Conservation (phyloP, 805 yeast species). For the Grigorovia humatica region DNA sequence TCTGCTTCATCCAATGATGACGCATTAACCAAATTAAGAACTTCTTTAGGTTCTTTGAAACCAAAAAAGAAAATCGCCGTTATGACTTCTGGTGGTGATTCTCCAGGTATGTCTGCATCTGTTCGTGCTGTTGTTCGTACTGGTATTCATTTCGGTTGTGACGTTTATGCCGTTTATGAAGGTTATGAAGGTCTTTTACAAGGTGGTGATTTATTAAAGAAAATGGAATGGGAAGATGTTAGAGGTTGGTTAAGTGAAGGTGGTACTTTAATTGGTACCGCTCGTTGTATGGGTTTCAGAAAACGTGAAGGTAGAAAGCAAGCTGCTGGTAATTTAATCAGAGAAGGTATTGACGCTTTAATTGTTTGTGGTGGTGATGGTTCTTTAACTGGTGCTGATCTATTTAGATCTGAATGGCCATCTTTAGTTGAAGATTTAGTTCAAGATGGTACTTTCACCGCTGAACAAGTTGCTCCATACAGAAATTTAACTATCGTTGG, state of each 20-base stretch:
- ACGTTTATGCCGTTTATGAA: conserved; percentile 83
- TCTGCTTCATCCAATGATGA: conserved; percentile 9
- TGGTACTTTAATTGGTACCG: conserved; percentile 95
- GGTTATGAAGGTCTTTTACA: conserved; percentile 89
- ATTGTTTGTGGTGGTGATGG: conserved; percentile 99
- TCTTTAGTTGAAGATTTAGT: conserved; percentile 65
- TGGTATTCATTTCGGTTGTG: conserved; percentile 79
- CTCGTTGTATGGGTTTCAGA: conserved; percentile 77
- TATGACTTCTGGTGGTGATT: conserved; percentile 98
- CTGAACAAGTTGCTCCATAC: conserved; percentile 50
- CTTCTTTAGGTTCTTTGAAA: conserved; percentile 10
- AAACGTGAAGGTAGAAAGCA: conserved; percentile 75
- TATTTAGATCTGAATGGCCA: conserved; percentile 93
- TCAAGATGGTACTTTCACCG: conserved; percentile 43
- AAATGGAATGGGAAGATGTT: conserved; percentile 88
- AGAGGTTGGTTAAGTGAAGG: conserved; percentile 89
- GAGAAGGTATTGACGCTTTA: conserved; percentile 84
- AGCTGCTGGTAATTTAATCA: conserved; percentile 78
- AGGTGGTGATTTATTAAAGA: conserved; percentile 71
- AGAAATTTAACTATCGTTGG: conserved; percentile 80
- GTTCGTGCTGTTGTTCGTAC: conserved; percentile 94
- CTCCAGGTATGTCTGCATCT: conserved; percentile 97
- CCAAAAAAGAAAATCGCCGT: conserved; percentile 55
- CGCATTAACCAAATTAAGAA: conserved; percentile 13
- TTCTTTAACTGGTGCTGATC: conserved; percentile 93